Evolutionary conservation across 805 yeast species (phyloP).

Genomic region (Candida corydali): DNA sequence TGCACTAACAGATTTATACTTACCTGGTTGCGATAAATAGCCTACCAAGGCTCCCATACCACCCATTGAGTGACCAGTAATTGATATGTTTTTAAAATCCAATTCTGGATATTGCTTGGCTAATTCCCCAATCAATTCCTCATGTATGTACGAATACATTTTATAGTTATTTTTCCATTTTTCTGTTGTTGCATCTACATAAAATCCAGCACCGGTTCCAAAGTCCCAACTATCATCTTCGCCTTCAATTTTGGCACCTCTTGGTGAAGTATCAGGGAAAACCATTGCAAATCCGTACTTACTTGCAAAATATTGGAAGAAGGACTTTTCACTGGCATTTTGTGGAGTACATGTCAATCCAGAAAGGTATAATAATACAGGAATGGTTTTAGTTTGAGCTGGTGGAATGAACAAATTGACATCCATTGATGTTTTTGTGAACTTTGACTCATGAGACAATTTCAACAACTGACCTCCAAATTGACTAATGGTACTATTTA

Average conservation of each 20-base stretch:
- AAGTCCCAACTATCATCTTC: conserved; percentile 84
- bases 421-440: conserved; percentile 70
- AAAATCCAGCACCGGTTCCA: conserved; percentile 95
- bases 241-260: conserved; percentile 76
- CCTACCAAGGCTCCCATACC: conserved; percentile 87
- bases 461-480: conserved; percentile 78
- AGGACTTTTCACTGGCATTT: conserved; percentile 92
- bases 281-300: conserved; percentile 82
- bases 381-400: conserved; percentile 41
- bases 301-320: conserved; percentile 74
- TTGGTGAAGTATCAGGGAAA: conserved; percentile 96
- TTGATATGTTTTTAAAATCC: conserved; percentile 62
- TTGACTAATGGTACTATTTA: conserved; percentile 50
- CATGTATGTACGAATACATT: conserved; percentile 80
- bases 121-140: conserved; percentile 62
- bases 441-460: conserved; percentile 64
- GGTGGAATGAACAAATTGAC: conserved; percentile 81
- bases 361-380: conserved; percentile 75
- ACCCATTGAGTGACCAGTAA: conserved; percentile 99
- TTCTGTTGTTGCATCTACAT: conserved; percentile 73
- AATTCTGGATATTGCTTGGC: conserved; percentile 40
- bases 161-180: conserved; percentile 72
- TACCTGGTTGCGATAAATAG: conserved; percentile 62
- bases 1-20: conserved; percentile 77
- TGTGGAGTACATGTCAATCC: conserved; percentile 93